Evolutionary conservation across 805 yeast species (phyloP).

Genomic region (Saccharomycopsis sp.): DNA sequence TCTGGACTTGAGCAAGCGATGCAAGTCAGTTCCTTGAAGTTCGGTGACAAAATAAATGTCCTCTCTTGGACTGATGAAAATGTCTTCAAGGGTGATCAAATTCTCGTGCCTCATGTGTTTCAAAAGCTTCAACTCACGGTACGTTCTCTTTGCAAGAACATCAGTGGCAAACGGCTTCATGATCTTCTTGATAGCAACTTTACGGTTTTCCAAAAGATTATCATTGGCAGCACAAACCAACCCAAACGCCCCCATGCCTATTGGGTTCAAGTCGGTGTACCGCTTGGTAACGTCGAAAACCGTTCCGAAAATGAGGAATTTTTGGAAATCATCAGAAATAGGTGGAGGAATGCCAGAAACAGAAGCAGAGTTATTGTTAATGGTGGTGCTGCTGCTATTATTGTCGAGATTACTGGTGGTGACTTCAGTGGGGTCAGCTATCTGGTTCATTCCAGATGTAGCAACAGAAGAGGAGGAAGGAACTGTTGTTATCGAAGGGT

Average conservation of each 20-base stretch:
- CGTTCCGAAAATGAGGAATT: slow-evolving; percentile 92
- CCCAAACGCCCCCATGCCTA: slow-evolving; percentile 99
- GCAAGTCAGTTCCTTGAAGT: slow-evolving; percentile 92
- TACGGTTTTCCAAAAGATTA: slow-evolving; percentile 69
- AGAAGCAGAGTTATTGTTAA: too few relatives aligned
- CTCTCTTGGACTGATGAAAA: slow-evolving; percentile 87
- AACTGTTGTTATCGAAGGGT: too few relatives aligned
- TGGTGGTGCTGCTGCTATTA: too few relatives aligned
- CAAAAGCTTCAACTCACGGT: slow-evolving; percentile 86
- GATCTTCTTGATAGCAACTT: slow-evolving; percentile 94
- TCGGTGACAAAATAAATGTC: slow-evolving; percentile 96
- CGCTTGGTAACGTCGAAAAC: slow-evolving; percentile 87
- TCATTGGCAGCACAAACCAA: slow-evolving; percentile 95
- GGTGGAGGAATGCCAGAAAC: too few relatives aligned
- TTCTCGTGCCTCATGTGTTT: slow-evolving; percentile 94
- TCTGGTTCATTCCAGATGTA: too few relatives aligned
- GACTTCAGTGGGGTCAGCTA: too few relatives aligned
- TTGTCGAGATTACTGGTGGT: too few relatives aligned
- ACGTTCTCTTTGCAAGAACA: slow-evolving; percentile 91
- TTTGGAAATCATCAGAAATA: slow-evolving; percentile 27
- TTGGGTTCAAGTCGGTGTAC: slow-evolving; percentile 89
- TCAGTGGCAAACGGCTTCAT: slow-evolving; percentile 96
- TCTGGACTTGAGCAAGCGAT: slow-evolving; percentile 79
- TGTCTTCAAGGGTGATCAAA: slow-evolving; percentile 85
- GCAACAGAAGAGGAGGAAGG: too few relatives aligned